These are phyloP conservation scores for Athelia sp. DNA, from an alignment of 1,284 basidiomycete genomes.

Conservation along the genomic window DNA sequence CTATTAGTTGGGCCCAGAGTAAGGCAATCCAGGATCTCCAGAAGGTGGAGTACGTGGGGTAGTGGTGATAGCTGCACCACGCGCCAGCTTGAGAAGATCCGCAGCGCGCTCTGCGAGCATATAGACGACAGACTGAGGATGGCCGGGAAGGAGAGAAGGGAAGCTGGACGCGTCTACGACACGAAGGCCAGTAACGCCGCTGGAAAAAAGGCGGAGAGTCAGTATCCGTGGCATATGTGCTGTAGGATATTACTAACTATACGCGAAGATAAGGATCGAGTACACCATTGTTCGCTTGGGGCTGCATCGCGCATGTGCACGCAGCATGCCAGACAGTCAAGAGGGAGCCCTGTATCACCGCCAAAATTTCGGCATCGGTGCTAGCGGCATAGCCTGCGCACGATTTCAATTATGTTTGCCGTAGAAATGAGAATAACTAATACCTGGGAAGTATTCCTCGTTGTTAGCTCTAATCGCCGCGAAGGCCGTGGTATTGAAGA, in stretches of 20 bases:
- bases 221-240: too few species aligned
- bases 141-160: background rate
- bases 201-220: too few species aligned
- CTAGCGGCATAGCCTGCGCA: background rate
- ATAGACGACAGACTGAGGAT: background rate
- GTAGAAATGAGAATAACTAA: background rate
- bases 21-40: background rate
- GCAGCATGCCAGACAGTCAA: background rate
- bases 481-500: background rate
- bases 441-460: background rate
- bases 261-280: background rate
- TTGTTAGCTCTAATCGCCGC: background rate
- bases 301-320: background rate
- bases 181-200: background rate
- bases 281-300: background rate
- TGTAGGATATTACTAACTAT: background rate
- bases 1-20: background rate
- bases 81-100: background rate
- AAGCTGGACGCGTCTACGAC: background rate
- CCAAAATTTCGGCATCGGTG: background rate
- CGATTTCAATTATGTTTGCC: background rate
- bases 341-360: background rate
- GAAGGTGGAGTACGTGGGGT: background rate
- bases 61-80: background rate
- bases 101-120: background rate